phyloP scores from a whole-genome alignment of 805 yeast genomes.

The Scheffersomyces lignosus region DNA sequence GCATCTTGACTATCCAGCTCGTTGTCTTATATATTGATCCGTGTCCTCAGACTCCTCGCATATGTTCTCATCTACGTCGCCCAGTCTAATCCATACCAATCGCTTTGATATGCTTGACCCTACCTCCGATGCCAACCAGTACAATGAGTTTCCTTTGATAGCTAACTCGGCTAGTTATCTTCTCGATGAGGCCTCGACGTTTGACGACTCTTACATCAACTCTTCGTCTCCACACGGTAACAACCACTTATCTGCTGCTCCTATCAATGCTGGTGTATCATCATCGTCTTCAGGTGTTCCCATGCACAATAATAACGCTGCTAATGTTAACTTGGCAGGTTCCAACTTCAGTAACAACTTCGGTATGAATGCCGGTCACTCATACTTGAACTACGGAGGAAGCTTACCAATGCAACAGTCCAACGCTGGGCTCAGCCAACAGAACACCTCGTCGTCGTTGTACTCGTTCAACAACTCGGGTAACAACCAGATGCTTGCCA shows the following conservation, averaged over 20 bases:
- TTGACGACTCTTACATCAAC: conserved; percentile 5
- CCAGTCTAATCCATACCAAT: conserved; percentile 7
- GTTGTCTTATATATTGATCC: too few species aligned
- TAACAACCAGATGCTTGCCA: neutral
- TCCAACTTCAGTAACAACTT: conserved; percentile 2
- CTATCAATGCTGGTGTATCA: neutral
- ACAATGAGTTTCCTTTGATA: conserved; percentile 12
- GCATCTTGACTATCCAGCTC: too few species aligned
- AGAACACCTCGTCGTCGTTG: neutral
- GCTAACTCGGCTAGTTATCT: conserved; percentile 1
- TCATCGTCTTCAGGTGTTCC: neutral
- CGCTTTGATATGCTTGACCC: conserved; percentile 20
- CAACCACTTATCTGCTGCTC: neutral
- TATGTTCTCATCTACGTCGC: conserved; percentile 11
- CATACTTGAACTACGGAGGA: conserved; percentile 2
- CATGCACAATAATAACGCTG: too few species aligned
- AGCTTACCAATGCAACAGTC: neutral
- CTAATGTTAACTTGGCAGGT: neutral
- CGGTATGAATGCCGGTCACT: conserved; percentile 8
- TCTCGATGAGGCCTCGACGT: conserved; percentile 4
- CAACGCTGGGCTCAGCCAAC: neutral
- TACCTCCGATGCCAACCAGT: conserved; percentile 10
- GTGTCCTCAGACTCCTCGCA: conserved; percentile 1
- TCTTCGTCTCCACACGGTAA: neutral
- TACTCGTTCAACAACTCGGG: neutral